phyloP scores from a whole-genome alignment of 768 basidiomycete species.

The Mycena rosella region DNA sequence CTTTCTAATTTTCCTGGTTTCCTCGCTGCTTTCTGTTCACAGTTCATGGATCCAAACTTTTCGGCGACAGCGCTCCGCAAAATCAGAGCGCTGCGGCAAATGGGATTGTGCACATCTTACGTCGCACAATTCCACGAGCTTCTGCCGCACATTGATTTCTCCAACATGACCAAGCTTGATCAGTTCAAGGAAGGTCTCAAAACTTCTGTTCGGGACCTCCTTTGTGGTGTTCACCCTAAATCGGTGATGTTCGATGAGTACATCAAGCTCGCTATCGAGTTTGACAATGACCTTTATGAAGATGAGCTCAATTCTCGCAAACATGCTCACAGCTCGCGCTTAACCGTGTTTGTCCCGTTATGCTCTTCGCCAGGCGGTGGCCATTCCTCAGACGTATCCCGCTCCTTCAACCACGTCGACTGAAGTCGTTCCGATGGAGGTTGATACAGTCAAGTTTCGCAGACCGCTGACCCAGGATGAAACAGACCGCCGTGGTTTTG shows the following conservation, averaged over 20 bases:
- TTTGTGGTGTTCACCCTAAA: too few relatives aligned
- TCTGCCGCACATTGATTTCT: constrained; percentile 32
- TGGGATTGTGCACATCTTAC: constrained; percentile 35
- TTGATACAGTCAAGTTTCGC: constrained; percentile 10
- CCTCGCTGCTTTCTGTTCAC: constrained; percentile 25
- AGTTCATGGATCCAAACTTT: constrained; percentile 32
- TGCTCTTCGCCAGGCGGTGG: neutral
- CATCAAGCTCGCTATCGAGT: too few relatives aligned
- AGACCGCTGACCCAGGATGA: constrained; percentile 17
- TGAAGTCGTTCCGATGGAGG: constrained; percentile 23
- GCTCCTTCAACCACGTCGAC: constrained; percentile 3
- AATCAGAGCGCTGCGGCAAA: constrained; percentile 33
- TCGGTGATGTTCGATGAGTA: too few relatives aligned
- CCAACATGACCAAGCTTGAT: constrained; percentile 22
- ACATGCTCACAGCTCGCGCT: neutral
- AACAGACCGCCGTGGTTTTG: too few relatives aligned
- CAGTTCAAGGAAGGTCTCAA: too few relatives aligned
- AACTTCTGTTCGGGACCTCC: neutral
- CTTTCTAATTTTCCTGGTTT: constrained; percentile 24
- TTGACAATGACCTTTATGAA: too few relatives aligned
- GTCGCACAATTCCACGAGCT: constrained; percentile 34
- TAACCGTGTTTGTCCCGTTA: neutral
- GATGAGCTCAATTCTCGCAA: neutral
- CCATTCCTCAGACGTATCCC: constrained; percentile 2
- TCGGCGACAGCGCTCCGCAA: too few relatives aligned